Evolutionary conservation across 768 basidiomycete species (phyloP).

Genomic region (Amanita brunnescens): DNA sequence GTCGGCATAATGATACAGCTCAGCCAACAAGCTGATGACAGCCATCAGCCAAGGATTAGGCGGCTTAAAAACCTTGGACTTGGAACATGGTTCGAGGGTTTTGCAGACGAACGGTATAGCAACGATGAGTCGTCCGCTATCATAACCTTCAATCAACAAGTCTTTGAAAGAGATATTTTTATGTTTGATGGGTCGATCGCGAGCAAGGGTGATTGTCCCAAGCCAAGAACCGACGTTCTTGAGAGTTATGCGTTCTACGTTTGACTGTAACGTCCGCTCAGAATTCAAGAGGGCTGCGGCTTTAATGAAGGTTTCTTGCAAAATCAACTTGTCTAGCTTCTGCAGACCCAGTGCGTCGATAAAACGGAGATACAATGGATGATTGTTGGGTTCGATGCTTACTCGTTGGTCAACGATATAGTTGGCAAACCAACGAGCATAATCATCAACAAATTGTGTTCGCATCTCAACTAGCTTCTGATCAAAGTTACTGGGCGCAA

Average conservation of each 20-base stretch:
- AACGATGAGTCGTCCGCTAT: constrained; percentile 81
- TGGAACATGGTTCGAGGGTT: constrained; percentile 81
- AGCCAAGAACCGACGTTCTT: constrained; percentile 97
- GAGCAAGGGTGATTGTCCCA: constrained; percentile 86
- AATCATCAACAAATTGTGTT: constrained; percentile 71
- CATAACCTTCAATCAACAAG: constrained; percentile 92
- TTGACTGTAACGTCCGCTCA: constrained; percentile 80
- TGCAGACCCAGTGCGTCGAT: constrained; percentile 74
- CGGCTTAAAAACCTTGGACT: constrained; percentile 88
- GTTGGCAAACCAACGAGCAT: constrained; percentile 94
- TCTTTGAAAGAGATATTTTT: constrained; percentile 96
- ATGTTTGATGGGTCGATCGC: constrained; percentile 87
- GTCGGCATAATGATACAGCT: constrained; percentile 96
- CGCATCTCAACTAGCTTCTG: constrained; percentile 81
- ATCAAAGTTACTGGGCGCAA: constrained; percentile 91
- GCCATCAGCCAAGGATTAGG: constrained; percentile 99
- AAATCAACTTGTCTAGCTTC: constrained; percentile 60
- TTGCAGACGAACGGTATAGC: constrained; percentile 99
- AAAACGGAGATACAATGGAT: constrained; percentile 89
- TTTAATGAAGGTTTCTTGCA: constrained; percentile 93
- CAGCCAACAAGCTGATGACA: constrained; percentile 82
- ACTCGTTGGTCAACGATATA: constrained; percentile 96
- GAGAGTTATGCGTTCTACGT: constrained; percentile 75
- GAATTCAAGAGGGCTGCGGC: constrained; percentile 82
- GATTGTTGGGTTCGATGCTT: constrained; percentile 95